A percentile compares a stretch with the other conserved stretches of the same genome.
Evolutionary conservation across 345 rosid genomes (phyloP).

Genomic region (Camelina laxa): DNA sequence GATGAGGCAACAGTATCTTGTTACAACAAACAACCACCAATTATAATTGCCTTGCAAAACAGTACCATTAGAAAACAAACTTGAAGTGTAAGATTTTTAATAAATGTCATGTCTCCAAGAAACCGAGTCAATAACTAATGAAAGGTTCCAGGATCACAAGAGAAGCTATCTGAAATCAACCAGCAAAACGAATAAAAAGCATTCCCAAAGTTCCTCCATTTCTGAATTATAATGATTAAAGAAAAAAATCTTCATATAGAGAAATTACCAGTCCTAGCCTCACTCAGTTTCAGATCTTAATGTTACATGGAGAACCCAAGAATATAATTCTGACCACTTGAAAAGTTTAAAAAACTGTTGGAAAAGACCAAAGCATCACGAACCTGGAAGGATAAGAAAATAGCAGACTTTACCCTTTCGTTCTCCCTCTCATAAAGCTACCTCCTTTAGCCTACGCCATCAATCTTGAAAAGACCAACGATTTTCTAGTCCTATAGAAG

Average conservation of each 20-base stretch:
- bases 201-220: slow-evolving; percentile 13
- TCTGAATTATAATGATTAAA: background rate
- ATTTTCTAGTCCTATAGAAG: background rate
- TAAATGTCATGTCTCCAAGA: slow-evolving; percentile 6
- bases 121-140: slow-evolving; percentile 3
- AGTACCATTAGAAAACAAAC: slow-evolving; percentile 26
- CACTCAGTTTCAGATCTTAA: background rate
- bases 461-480: slow-evolving; percentile 2
- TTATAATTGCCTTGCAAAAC: slow-evolving; percentile 31
- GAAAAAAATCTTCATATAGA: background rate
- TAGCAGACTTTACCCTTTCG: background rate
- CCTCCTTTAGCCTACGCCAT: background rate
- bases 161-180: slow-evolving; percentile 15
- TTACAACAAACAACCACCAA: slow-evolving; percentile 39
- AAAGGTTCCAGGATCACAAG: slow-evolving; percentile 17
- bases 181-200: slow-evolving; percentile 16
- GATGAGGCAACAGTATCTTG: slow-evolving; percentile 28
- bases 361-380: slow-evolving; percentile 4
- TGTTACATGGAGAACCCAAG: background rate
- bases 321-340: slow-evolving; percentile 1
- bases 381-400: slow-evolving; percentile 16
- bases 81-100: background rate
- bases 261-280: slow-evolving; percentile 8
- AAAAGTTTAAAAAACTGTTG: slow-evolving; percentile 4
- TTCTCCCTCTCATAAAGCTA: slow-evolving; percentile 1